Evolutionary conservation across 805 yeast genomes (phyloP).

Genomic region (Candida quercuum): DNA sequence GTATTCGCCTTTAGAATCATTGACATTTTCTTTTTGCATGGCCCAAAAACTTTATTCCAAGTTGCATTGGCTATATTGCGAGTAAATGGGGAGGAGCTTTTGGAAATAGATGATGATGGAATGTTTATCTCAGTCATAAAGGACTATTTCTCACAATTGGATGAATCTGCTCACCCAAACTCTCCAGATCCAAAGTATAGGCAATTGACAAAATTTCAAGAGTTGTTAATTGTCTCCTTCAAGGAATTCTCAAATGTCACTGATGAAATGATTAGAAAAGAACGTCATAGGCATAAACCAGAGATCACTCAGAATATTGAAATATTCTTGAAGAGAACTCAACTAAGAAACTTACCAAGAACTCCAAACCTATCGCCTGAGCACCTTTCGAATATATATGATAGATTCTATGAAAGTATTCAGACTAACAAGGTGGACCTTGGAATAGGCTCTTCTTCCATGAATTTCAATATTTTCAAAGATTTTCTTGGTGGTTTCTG

Average conservation of each 20-base stretch:
- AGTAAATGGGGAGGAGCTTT: constrained; percentile 78
- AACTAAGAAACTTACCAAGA: constrained; percentile 78
- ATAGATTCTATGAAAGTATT: constrained; percentile 73
- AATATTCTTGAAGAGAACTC: constrained; percentile 86
- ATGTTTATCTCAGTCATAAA: constrained; percentile 82
- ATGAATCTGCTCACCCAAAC: constrained; percentile 72
- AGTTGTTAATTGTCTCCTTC: constrained; percentile 84
- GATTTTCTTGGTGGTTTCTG: constrained; percentile 74
- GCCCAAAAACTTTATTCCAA: constrained; percentile 85
- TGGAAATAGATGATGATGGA: constrained; percentile 87
- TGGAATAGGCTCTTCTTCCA: constrained; percentile 55
- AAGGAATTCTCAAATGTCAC: constrained; percentile 81
- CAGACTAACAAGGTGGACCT: constrained; percentile 53
- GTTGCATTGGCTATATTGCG: constrained; percentile 88
- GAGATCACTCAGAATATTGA: constrained; percentile 84
- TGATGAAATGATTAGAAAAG: constrained; percentile 65
- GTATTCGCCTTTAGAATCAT: constrained; percentile 88
- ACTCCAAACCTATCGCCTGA: constrained; percentile 53
- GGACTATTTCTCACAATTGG: constrained; percentile 71
- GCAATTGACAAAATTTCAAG: constrained; percentile 80
- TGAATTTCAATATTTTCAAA: constrained; percentile 69
- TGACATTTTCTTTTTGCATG: constrained; percentile 86
- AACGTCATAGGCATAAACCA: constrained; percentile 65
- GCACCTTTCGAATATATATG: constrained; percentile 71
- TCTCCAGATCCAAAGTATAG: constrained; percentile 59